Conservation (phyloP, 176 grass and related monocot species). For the Cymbopogon citratus region DNA sequence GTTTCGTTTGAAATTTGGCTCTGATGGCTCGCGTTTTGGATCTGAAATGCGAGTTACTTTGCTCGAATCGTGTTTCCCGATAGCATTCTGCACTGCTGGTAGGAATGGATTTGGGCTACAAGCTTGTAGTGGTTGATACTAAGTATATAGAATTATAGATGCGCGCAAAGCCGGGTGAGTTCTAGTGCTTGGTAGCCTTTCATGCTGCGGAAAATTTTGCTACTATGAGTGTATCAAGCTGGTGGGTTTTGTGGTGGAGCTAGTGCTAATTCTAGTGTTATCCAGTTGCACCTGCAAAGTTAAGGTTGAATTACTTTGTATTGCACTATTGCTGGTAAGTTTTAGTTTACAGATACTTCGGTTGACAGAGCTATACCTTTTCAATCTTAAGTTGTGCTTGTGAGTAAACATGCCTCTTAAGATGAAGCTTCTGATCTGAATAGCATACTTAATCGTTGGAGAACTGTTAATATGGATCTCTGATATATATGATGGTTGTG, state of each 20-base stretch:
- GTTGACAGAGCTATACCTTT: neutral
- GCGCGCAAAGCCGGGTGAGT: neutral
- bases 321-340: neutral
- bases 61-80: neutral
- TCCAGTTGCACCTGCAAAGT: neutral
- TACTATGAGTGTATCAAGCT: neutral
- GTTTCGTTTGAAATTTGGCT: neutral
- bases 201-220: neutral
- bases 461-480: neutral
- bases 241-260: neutral
- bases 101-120: neutral
- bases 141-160: neutral
- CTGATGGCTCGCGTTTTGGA: constrained; percentile 19
- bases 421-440: neutral
- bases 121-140: neutral
- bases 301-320: constrained; percentile 1
- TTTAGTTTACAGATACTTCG: neutral
- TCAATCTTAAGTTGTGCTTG: neutral
- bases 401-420: neutral
- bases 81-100: neutral
- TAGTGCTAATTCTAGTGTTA: constrained; percentile 15
- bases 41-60: constrained; percentile 18
- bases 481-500: neutral
- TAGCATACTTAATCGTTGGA: neutral
- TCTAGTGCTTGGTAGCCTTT: constrained; percentile 6